Percentiles rank a stretch among this genome's conserved stretches.
These are phyloP conservation scores for Diplogelasinospora grovesii DNA, from an alignment of 495 filamentous ascomycete genomes.

Conservation along the genomic window DNA sequence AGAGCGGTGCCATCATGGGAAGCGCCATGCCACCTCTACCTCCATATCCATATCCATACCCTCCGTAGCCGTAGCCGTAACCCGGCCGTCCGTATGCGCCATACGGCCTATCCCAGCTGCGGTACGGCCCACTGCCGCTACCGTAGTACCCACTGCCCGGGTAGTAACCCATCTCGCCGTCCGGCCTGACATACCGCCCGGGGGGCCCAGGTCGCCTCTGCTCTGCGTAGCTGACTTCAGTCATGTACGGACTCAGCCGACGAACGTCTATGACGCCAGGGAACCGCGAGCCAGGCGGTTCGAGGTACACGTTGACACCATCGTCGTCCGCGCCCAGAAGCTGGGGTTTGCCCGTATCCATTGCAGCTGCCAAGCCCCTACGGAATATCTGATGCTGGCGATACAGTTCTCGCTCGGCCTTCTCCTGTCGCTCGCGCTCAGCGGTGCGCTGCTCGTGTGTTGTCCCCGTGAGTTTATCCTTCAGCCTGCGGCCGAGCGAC, in stretches of 20 bases:
- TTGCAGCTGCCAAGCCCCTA: slow-evolving; percentile 13
- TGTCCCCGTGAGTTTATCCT: slow-evolving; percentile 21
- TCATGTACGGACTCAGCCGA: slow-evolving; percentile 16
- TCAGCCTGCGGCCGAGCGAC: slow-evolving; percentile 13
- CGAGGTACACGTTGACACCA: slow-evolving; percentile 15
- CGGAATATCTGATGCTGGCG: slow-evolving; percentile 20
- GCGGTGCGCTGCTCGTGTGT: slow-evolving; percentile 17
- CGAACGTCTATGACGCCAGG: slow-evolving; percentile 12
- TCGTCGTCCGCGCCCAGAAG: slow-evolving; percentile 15
- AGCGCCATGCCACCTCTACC: slow-evolving; percentile 10
- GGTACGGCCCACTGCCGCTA: no score
- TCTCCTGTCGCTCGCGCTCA: slow-evolving; percentile 8
- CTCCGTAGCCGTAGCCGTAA: slow-evolving; percentile 21
- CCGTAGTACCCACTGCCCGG: no score
- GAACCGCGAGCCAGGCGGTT: slow-evolving; percentile 18
- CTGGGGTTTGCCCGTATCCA: slow-evolving; percentile 12
- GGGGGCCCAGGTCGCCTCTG: slow-evolving; percentile 1
- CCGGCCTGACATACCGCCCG: slow-evolving; percentile 19
- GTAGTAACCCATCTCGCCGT: slow-evolving; percentile 19
- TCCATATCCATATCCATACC: slow-evolving; percentile 18
- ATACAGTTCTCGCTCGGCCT: slow-evolving; percentile 17
- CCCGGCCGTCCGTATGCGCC: no score
- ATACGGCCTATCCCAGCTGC: no score
- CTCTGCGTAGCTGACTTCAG: slow-evolving; percentile 17
- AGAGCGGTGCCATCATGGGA: slow-evolving; percentile 6